A percentile compares a stretch with the other conserved stretches of the same genome.
Evolutionary conservation across 78 protist genomes (phyloP).

Genomic region (Diacronema lutheri): DNA sequence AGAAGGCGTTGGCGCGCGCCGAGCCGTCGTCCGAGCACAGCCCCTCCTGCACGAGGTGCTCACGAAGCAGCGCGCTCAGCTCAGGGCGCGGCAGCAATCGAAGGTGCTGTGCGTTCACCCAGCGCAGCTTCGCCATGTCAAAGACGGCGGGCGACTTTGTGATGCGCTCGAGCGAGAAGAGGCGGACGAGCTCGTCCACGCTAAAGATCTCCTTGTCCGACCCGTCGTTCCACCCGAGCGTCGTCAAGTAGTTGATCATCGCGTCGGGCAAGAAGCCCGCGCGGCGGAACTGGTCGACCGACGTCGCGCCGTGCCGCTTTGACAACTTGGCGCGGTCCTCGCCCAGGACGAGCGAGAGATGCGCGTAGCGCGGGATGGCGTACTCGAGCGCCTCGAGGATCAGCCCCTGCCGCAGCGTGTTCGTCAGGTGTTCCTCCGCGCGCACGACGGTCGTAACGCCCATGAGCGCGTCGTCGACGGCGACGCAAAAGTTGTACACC

Average conservation of each 20-base stretch:
- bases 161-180: conserved; percentile 31
- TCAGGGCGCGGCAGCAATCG: not conserved
- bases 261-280: conserved; percentile 24
- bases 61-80: not conserved
- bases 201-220: conserved; percentile 40
- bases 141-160: conserved; percentile 32
- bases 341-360: conserved; percentile 41
- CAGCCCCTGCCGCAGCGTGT: conserved; percentile 39
- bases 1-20: not conserved
- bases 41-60: not conserved
- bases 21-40: not conserved
- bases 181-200: conserved; percentile 15
- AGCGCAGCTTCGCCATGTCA: conserved; percentile 38
- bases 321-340: conserved; percentile 38
- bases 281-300: conserved; percentile 24
- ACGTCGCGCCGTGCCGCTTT: conserved; percentile 45
- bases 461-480: conserved; percentile 44
- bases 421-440: conserved; percentile 49
- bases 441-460: conserved; percentile 21
- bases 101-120: conserved; percentile 40
- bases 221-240: conserved; percentile 46
- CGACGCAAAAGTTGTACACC: conserved; percentile 38
- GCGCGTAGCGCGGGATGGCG: conserved; percentile 26
- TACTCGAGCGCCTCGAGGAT: conserved; percentile 37
- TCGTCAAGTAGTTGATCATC: conserved; percentile 43